phyloP scores from a whole-genome alignment of 1,139 yeast genomes.

The Saccharomyces uvarum region DNA sequence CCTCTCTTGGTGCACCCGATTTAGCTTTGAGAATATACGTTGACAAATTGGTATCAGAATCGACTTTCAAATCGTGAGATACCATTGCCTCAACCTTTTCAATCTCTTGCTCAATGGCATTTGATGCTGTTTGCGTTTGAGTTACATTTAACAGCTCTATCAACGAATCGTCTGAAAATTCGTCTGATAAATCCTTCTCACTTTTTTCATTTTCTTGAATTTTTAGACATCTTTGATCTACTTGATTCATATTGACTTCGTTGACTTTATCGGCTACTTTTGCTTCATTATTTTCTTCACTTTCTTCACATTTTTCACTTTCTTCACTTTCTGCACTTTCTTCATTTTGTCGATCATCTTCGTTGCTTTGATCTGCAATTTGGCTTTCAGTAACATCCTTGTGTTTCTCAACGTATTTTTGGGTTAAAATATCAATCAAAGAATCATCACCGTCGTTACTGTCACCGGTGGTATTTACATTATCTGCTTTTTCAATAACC shows the following conservation, averaged over 20 bases:
- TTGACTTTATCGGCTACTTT: not conserved
- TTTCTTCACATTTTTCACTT: too few relatives aligned
- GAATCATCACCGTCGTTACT: slow-evolving; percentile 22
- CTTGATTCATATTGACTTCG: not conserved
- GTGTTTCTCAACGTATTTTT: slow-evolving; percentile 10
- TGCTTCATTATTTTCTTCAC: not conserved
- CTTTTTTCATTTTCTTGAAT: not conserved
- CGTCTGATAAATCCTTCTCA: slow-evolving; percentile 4
- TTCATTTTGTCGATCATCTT: not conserved
- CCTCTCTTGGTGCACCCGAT: slow-evolving; percentile 40
- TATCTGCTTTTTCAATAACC: not conserved
- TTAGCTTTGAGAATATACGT: slow-evolving; percentile 29
- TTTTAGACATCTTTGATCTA: not conserved
- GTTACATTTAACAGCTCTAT: slow-evolving; percentile 1
- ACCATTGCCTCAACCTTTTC: slow-evolving; percentile 3
- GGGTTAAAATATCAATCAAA: slow-evolving; percentile 21
- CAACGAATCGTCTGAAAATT: slow-evolving; percentile 4
- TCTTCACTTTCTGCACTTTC: not conserved
- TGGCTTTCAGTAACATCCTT: not conserved
- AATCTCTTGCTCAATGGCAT: not conserved
- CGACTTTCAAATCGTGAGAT: not conserved
- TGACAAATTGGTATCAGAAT: not conserved
- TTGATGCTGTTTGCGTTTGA: not conserved
- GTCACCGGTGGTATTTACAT: not conserved
- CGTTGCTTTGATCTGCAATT: not conserved